Base-by-base conservation (phyloP, 768 basidiomycete species). In the Galerina marginata region DNA sequence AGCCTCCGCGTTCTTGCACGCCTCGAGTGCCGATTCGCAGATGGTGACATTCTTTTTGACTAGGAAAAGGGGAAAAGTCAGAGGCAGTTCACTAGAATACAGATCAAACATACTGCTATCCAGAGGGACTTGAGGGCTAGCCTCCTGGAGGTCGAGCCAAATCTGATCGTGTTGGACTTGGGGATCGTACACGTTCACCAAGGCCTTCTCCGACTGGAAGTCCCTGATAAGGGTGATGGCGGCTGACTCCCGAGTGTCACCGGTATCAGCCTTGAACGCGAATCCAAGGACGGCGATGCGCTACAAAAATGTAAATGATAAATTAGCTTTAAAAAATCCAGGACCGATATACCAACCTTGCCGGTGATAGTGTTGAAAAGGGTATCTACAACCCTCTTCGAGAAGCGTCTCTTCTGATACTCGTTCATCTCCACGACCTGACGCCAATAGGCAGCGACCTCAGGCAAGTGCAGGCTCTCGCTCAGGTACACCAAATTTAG, bases 241-340 rank as follows among this genome's bases (percentile, higher is more conserved):
- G 29, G 97, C 89, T 2, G 95, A 96, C 80, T 99, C 97, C 74
- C 97, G 95, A 40, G 97, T 99, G 74, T 99, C 97, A 61, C 97
- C 97, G 11, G 97, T 99, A 75, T 99, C 96, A 44, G 97, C 96
- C 82, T 98, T 98, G 89, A 98, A 98, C 3, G 96, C 97, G 75
- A 98, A 99, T 10, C 96, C 96, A 44, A 99, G 88, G 47, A 99
- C 92, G 45, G 97, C 93, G 69, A 99, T 96, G 70, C 88, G 88
- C 95, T 85, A 69, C 33, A 55, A 54, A 25, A 20, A 49, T 39
- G 23, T 54, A 9, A 16, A 59, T 54, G 15, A 49, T 50, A 44
- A 46, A 65, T 38, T 43, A 64, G 47, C 16, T 14, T 40, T 16
- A 37, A 43, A 40, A 45, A 33, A 50, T 26, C n/a, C 47, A n/a